These are phyloP conservation scores for Plasmodium vivax DNA, from an alignment of 169 alveolate species.

Conservation along the genomic window DNA sequence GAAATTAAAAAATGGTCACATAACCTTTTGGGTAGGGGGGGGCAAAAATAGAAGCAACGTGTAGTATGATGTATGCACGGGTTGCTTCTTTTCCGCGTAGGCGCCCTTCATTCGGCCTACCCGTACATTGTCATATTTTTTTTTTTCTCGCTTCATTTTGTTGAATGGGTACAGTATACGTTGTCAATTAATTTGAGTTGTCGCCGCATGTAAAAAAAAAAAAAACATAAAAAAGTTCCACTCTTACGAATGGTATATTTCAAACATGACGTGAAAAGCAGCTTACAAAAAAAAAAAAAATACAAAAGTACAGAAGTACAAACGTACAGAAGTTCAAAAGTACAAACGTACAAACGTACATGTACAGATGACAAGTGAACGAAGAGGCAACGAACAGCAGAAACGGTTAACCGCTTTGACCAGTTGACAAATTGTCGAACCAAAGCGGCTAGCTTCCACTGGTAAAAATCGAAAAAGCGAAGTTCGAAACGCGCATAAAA, in stretches of 20 bases:
- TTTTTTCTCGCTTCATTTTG: neutral
- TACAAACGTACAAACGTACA: neutral
- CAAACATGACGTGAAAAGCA: neutral
- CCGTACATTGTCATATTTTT: neutral
- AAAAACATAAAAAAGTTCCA: neutral
- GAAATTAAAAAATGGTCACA: neutral
- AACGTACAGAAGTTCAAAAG: no score
- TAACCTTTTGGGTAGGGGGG: neutral
- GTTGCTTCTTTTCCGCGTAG: neutral
- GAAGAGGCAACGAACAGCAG: neutral
- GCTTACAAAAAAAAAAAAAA: neutral
- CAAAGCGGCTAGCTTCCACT: neutral
- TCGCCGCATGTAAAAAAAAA: neutral
- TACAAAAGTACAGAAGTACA: no score
- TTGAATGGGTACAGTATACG: neutral
- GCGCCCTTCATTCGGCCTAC: neutral
- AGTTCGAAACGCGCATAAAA: neutral
- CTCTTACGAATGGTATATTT: neutral
- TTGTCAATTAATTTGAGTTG: neutral
- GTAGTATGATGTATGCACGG: neutral
- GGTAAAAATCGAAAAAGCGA: neutral
- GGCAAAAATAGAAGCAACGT: neutral
- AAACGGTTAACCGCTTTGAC: neutral
- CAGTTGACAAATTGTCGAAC: neutral
- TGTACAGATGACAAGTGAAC: neutral